These are phyloP conservation scores for Clausena lansium DNA, from an alignment of 345 rosid species.

Conservation along the genomic window DNA sequence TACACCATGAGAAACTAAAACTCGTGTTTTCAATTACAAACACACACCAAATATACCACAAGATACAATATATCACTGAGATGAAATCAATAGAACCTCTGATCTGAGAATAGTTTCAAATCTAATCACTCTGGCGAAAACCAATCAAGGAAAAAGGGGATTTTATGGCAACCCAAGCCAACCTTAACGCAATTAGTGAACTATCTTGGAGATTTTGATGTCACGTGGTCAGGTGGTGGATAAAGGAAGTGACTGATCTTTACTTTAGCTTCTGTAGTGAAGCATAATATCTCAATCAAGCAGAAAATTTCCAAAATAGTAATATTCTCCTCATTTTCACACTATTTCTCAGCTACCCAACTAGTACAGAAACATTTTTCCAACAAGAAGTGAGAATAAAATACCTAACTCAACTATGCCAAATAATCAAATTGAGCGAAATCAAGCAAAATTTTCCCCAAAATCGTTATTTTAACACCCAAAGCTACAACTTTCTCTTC, in stretches of 20 bases:
- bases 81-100: not conserved
- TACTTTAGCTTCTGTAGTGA: not conserved
- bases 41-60: not conserved
- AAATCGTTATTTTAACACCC: not conserved
- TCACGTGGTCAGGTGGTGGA: not conserved
- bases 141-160: not conserved
- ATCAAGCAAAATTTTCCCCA: not conserved
- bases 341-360: constrained; percentile 15
- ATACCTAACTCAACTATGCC: not conserved
- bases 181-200: not conserved
- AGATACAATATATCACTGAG: not conserved
- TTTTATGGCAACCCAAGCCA: too few species aligned
- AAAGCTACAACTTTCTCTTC: not conserved
- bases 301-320: not conserved
- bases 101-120: not conserved
- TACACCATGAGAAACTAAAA: not conserved
- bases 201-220: not conserved
- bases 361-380: not conserved
- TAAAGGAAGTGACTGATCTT: not conserved
- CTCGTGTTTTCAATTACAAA: not conserved
- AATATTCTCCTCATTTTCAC: not conserved
- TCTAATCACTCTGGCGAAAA: not conserved
- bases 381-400: not conserved
- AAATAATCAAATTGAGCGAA: not conserved
- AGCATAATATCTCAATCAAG: not conserved